Conservation (phyloP, 148 eudicot species). For the Silene uniflora region DNA sequence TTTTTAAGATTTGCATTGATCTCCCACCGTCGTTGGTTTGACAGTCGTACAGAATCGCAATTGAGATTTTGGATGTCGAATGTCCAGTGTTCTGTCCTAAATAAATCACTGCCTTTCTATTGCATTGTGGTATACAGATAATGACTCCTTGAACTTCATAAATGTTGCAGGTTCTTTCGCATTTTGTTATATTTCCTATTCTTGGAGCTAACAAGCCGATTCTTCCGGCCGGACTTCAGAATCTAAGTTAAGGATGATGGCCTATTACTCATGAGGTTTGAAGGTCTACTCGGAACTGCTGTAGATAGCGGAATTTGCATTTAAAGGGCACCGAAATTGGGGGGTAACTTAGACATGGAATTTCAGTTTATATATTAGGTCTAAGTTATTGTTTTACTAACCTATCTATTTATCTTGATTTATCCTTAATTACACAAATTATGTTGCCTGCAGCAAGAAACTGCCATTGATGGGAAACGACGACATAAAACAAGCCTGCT, state of each 20-base stretch:
- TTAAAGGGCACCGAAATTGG: conserved; percentile 53
- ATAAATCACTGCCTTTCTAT: not conserved
- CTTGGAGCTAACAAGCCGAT: conserved; percentile 93
- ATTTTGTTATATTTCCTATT: conserved; percentile 78
- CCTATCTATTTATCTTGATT: too few species aligned
- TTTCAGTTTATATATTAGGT: not conserved
- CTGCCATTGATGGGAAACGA: too few species aligned
- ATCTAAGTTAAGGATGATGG: conserved; percentile 64
- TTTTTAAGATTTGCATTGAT: too few species aligned
- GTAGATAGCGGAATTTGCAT: conserved; percentile 81
- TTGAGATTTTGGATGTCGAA: too few species aligned
- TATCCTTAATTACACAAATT: too few species aligned
- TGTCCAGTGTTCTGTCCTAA: conserved; percentile 28
- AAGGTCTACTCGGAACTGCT: conserved; percentile 72
- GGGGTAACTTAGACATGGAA: conserved; percentile 36
- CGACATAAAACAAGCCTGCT: too few species aligned
- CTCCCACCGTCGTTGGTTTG: too few species aligned
- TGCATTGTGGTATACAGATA: not conserved
- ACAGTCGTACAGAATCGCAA: too few species aligned
- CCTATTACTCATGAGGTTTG: conserved; percentile 56
- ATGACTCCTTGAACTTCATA: conserved; percentile 1
- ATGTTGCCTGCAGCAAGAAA: too few species aligned
- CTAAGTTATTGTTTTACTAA: too few species aligned
- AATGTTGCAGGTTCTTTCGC: conserved; percentile 65
- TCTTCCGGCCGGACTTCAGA: conserved; percentile 63